Percentiles rank a stretch among this genome's conserved stretches.
phyloP scores from a whole-genome alignment of 164 flowering plant genomes.

The Platanus orientalis region DNA sequence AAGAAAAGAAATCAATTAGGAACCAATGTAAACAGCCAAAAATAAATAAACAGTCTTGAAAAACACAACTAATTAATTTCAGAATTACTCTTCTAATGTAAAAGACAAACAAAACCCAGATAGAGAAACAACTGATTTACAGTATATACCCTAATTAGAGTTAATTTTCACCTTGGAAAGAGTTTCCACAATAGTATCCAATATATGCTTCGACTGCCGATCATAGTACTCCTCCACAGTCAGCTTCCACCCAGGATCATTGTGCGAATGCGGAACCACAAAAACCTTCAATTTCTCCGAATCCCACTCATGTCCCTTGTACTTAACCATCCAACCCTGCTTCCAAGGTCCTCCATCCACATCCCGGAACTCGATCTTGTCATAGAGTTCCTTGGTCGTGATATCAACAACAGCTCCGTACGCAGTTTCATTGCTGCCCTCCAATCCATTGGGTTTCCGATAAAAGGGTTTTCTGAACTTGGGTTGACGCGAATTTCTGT shows the following conservation, averaged over 20 bases:
- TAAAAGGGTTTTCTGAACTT: conserved; percentile 20
- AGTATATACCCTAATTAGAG: too few relatives aligned
- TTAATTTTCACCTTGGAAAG: conserved; percentile 70
- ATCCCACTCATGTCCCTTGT: conserved; percentile 85
- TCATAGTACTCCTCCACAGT: conserved; percentile 96
- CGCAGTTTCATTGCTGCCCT: conserved; percentile 7
- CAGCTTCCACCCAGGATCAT: conserved; percentile 98
- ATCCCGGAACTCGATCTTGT: conserved; percentile 77
- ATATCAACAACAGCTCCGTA: conserved; percentile 58
- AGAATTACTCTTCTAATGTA: too few relatives aligned
- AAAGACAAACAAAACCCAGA: too few relatives aligned
- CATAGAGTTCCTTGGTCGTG: conserved; percentile 83
- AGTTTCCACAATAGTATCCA: conserved; percentile 85
- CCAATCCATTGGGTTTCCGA: conserved; percentile 17
- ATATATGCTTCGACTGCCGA: conserved; percentile 66
- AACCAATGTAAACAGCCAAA: too few relatives aligned
- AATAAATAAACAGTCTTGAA: too few relatives aligned
- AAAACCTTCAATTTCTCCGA: conserved; percentile 83
- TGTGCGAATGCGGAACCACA: conserved; percentile 98
- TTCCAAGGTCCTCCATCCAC: conserved; percentile 92
- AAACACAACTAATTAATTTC: too few relatives aligned
- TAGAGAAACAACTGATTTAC: too few relatives aligned
- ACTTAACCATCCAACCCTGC: conserved; percentile 86
- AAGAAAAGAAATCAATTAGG: too few relatives aligned
- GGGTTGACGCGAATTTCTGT: background rate